Base-by-base conservation (phyloP, 2,329 filamentous ascomycete genomes). In the Microdochium paspali region DNA sequence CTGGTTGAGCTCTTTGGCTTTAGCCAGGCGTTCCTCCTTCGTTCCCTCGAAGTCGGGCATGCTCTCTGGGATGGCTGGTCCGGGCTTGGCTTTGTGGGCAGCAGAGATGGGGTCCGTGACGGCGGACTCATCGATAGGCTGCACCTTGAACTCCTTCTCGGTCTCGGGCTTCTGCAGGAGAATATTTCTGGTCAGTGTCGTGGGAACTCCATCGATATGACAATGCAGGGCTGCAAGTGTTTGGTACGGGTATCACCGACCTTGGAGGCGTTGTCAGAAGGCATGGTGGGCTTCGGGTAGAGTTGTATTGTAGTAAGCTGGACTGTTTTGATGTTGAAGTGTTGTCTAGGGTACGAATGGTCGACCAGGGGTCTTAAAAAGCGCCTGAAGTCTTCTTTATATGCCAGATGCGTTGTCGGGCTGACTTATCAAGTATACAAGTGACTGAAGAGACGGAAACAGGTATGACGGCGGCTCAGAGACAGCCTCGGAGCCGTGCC, bases 21-120 rank as follows among this genome's bases (percentile, higher is more conserved):
- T 82, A 12, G 76, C 80, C 58, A 74, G 69, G 47, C 84, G 76
- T 58, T 88, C 84, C 61, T 85, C 83, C 66, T 84, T 85, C 49
- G 76, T 79, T 15, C 79, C 80, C 66, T 83, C 78, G 61, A 76
- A 61, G 45, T 74, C 65, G 15, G 72, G 72, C 66, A 80, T 73
- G 50, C 74, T 69, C 52, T 78, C 64, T 18, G 76, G 68, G 24
- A 80, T 56, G 24, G 68, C 79, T 15, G 80, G 80, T 28, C 80
- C 80, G 12, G 79, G 80, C 46, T 76, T 67, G 18, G 79, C 79
- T 48, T 72, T 61, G 58, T 76, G 71, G 30, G 75, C 68, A n/a
- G n/a, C n/a, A 47, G 70, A 67, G 58, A 79, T 72, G 20, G 47
- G 50, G 45, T 53, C 55, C 10, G 51, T 50, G 60, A 73, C 65